Evolutionary conservation across 1,284 basidiomycete species (phyloP), one percentile per base, ranked within the genome.

Genomic region (Baeospora myosura): DNA sequence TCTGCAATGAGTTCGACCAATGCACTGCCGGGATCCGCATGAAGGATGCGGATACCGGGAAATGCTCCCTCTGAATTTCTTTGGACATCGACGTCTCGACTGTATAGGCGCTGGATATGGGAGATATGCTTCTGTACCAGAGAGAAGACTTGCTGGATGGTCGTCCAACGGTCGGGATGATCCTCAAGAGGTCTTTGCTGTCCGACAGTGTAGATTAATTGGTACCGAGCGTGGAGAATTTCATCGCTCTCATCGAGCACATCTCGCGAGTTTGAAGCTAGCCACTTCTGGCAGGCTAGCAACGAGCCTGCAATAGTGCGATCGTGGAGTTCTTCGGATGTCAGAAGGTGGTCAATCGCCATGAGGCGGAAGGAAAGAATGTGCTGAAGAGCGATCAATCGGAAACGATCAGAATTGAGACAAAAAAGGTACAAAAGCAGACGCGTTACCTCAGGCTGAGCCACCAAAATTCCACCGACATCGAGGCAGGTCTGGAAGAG

Each of bases 391-490:
- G n/a, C n/a, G n/a, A n/a, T n/a, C n/a, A n/a, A n/a, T n/a, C n/a
- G n/a, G n/a, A n/a, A n/a, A n/a, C n/a, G n/a, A n/a, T n/a, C n/a
- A n/a, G n/a, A n/a, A n/a, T n/a, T n/a, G n/a, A n/a, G n/a, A n/a
- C n/a, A n/a, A n/a, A n/a, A n/a, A n/a, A n/a, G n/a, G n/a, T n/a
- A n/a, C n/a, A n/a, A n/a, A n/a, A n/a, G n/a, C n/a, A n/a, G n/a
- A n/a, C n/a, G n/a, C n/a, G n/a, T n/a, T n/a, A n/a, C n/a, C 26
- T 77, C 75, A 0, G 74, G 74, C 33, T 76, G 74, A 3, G 59
- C 52, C 1, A 77, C 53, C 1, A 76, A 52, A 18, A 77, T 52
- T 0, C 75, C 74, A 2, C 62, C 55, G 11, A 52, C 52, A 3
- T 39, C 43, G 44, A 61, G 57, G 49, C 74, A 76, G 31, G 61